Evolutionary conservation across 73 alveolate species (phyloP).

Genomic region (Paraurostyla sp.): DNA sequence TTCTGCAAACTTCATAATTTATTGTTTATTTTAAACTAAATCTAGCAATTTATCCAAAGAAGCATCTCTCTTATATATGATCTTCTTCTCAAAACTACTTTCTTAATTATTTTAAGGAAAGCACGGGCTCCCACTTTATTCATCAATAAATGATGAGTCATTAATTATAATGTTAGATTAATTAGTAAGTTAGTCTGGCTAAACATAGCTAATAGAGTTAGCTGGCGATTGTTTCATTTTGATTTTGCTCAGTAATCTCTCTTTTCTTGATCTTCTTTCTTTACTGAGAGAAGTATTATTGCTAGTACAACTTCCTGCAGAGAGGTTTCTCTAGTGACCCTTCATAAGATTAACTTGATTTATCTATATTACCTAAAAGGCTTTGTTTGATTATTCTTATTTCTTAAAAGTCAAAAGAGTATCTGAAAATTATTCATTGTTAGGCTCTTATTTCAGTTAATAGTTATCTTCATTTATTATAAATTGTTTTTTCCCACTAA

Average conservation of each 20-base stretch:
- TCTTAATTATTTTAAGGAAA: background rate
- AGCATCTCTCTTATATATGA: background rate
- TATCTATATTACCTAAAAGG: too few species aligned
- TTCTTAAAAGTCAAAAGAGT: too few species aligned
- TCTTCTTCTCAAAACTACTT: background rate
- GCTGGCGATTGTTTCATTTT: background rate
- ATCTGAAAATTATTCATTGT: too few species aligned
- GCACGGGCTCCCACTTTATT: background rate
- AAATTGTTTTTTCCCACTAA: too few species aligned
- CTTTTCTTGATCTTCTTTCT: conserved; percentile 30
- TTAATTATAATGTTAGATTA: background rate
- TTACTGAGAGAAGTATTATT: background rate
- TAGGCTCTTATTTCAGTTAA: too few species aligned
- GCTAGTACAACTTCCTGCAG: background rate
- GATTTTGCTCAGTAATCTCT: too few species aligned
- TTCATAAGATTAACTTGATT: too few species aligned
- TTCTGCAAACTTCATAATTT: conserved; percentile 4
- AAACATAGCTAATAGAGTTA: background rate
- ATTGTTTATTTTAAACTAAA: background rate
- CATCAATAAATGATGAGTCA: background rate
- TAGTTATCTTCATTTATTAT: too few species aligned
- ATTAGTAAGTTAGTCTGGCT: background rate
- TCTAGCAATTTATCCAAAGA: background rate
- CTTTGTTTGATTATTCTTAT: too few species aligned
- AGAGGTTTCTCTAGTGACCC: conserved; percentile 9